A percentile compares a stretch with the other conserved stretches of the same genome.
phyloP scores from a whole-genome alignment of 129 eudicot genomes.

The Saposhnikovia divaricata region DNA sequence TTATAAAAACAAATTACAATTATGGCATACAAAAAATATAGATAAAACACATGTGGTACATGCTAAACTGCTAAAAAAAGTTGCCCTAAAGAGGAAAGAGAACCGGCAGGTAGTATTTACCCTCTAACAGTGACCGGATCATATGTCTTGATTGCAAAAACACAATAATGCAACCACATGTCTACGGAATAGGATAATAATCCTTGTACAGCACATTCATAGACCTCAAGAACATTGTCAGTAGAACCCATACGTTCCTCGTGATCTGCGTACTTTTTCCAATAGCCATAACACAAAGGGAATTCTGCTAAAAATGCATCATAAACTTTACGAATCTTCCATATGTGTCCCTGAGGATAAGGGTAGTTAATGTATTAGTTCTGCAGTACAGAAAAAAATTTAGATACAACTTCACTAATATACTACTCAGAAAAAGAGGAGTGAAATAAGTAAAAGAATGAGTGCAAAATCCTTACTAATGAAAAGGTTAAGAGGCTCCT shows the following conservation, averaged over 20 bases:
- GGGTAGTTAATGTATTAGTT: not conserved
- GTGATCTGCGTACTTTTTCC: constrained; percentile 99
- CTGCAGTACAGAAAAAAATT: not conserved
- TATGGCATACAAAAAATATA: constrained; percentile 5
- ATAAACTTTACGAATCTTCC: constrained; percentile 74
- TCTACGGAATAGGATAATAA: constrained; percentile 99
- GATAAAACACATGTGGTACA: not conserved
- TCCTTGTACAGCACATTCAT: constrained; percentile 93
- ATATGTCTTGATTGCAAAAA: constrained; percentile 65
- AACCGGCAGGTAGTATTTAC: constrained; percentile 33
- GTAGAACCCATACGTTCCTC: constrained; percentile 74
- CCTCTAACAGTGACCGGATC: constrained; percentile 82
- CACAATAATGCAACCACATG: constrained; percentile 97
- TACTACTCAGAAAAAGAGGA: not conserved
- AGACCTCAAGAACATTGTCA: constrained; percentile 95
- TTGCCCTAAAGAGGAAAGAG: constrained; percentile 19
- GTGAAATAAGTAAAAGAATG: not conserved
- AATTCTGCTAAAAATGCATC: constrained; percentile 90
- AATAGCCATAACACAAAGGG: constrained; percentile 94
- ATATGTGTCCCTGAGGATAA: constrained; percentile 45
- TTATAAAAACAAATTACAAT: constrained; percentile 8
- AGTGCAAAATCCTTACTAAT: not conserved
- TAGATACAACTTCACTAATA: too few species aligned
- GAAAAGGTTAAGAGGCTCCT: not conserved
- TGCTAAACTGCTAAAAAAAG: constrained; percentile 15